Conservation (phyloP, 2,329 filamentous ascomycete genomes). For the Alternaria brassicae region DNA sequence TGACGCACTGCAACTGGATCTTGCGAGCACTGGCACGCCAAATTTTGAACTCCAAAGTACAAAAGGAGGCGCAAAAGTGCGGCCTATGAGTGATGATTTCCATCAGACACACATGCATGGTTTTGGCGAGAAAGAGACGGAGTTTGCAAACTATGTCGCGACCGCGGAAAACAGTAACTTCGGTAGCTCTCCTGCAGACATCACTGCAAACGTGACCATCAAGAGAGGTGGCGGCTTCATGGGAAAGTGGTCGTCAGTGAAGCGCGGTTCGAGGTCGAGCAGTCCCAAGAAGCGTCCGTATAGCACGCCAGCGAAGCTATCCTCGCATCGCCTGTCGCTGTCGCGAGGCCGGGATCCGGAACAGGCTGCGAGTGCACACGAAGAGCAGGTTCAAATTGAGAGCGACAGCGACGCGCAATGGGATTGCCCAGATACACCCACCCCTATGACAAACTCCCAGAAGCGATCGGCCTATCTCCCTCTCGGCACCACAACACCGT, state of each 20-base stretch:
- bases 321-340: not conserved
- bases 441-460: constrained; percentile 28
- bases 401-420: not conserved
- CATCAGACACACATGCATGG: not conserved
- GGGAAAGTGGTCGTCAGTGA: constrained; percentile 12
- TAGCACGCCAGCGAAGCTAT: not conserved
- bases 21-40: constrained; percentile 7
- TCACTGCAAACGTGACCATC: not conserved
- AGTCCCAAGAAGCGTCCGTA: constrained; percentile 9
- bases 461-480: constrained; percentile 22
- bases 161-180: not conserved
- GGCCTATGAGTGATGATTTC: not conserved
- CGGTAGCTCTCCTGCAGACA: not conserved
- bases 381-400: not conserved
- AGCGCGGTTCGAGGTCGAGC: not conserved
- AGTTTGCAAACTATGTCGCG: not conserved
- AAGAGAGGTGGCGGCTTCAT: constrained; percentile 6
- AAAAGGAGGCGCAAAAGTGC: not conserved
- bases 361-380: not conserved
- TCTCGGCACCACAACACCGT: constrained; percentile 6
- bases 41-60: not conserved
- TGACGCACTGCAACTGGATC: constrained; percentile 12
- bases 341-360: not conserved
- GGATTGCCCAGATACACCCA: constrained; percentile 30
- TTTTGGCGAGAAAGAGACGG: not conserved